phyloP scores from a whole-genome alignment of 306 rosid genomes.

The Rosa rugosa region DNA sequence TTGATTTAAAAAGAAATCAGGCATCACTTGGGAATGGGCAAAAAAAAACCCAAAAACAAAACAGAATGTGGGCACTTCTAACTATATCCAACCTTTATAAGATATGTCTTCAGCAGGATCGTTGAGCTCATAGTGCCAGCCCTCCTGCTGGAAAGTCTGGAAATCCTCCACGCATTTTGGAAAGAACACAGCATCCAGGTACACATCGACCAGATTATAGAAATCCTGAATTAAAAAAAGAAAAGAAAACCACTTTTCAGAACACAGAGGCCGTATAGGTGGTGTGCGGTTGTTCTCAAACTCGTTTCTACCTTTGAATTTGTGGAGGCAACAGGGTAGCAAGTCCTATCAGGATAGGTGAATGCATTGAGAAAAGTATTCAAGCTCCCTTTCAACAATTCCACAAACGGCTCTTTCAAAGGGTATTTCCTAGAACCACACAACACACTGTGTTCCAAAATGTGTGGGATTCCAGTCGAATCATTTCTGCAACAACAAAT shows the following conservation, averaged over 20 bases:
- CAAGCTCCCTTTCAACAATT: constrained; percentile 85
- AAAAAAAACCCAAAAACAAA: not conserved
- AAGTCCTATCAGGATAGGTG: constrained; percentile 97
- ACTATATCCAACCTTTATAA: constrained; percentile 59
- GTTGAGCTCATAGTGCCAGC: constrained; percentile 98
- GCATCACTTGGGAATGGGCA: not conserved
- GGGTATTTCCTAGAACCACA: constrained; percentile 98
- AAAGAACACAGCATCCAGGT: constrained; percentile 97
- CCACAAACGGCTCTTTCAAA: constrained; percentile 92
- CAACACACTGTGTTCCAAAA: constrained; percentile 90
- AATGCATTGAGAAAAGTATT: constrained; percentile 92
- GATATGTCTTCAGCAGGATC: constrained; percentile 87
- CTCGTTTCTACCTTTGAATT: constrained; percentile 61
- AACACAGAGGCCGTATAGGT: not conserved
- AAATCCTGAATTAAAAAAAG: constrained; percentile 62
- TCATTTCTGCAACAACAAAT: constrained; percentile 57
- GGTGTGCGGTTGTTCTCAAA: constrained; percentile 1
- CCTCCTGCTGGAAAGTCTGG: constrained; percentile 95
- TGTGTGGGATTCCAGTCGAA: constrained; percentile 98
- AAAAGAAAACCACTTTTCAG: constrained; percentile 14
- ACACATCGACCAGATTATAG: constrained; percentile 92
- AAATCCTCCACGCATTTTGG: constrained; percentile 85
- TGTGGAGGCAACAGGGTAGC: constrained; percentile 97
- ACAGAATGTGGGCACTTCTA: not conserved
- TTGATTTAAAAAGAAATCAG: not conserved